Evolutionary conservation across 768 basidiomycete genomes (phyloP).

Genomic region (Rhizopogon rudus): DNA sequence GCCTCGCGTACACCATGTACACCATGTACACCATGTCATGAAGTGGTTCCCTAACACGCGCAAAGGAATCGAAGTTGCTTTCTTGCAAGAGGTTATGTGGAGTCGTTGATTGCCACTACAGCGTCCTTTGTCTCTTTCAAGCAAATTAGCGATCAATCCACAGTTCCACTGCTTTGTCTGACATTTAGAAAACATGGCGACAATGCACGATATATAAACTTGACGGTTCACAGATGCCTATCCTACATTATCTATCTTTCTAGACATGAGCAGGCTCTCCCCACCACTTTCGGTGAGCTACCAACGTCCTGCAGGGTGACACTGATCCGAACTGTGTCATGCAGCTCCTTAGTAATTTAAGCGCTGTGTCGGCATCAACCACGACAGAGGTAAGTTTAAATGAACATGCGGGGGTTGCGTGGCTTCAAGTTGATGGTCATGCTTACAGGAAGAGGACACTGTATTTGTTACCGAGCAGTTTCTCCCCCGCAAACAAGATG

Average conservation of each 20-base stretch:
- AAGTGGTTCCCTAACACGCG: background rate
- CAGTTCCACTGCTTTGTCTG: conserved; percentile 18
- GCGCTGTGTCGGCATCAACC: conserved; percentile 8
- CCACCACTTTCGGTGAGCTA: conserved; percentile 23
- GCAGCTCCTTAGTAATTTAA: conserved; percentile 24
- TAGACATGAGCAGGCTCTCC: conserved; percentile 26
- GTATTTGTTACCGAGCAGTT: conserved; percentile 22
- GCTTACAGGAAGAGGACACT: conserved; percentile 14
- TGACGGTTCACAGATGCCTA: background rate
- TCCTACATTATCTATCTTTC: background rate
- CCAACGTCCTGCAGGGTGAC: background rate
- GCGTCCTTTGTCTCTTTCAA: conserved; percentile 1
- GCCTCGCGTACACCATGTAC: background rate
- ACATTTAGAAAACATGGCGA: conserved; percentile 17
- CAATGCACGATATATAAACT: conserved; percentile 20
- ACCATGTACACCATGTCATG: too few relatives aligned
- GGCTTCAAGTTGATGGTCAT: background rate
- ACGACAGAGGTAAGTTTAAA: conserved; percentile 14
- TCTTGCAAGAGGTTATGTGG: background rate
- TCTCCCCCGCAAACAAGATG: conserved; percentile 22
- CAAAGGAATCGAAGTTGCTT: background rate
- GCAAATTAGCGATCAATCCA: conserved; percentile 7
- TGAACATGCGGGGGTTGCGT: background rate
- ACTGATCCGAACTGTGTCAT: background rate
- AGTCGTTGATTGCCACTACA: background rate